These are phyloP conservation scores for Fusarium phyllophilum DNA, from an alignment of 2,329 filamentous ascomycete species.

Conservation along the genomic window DNA sequence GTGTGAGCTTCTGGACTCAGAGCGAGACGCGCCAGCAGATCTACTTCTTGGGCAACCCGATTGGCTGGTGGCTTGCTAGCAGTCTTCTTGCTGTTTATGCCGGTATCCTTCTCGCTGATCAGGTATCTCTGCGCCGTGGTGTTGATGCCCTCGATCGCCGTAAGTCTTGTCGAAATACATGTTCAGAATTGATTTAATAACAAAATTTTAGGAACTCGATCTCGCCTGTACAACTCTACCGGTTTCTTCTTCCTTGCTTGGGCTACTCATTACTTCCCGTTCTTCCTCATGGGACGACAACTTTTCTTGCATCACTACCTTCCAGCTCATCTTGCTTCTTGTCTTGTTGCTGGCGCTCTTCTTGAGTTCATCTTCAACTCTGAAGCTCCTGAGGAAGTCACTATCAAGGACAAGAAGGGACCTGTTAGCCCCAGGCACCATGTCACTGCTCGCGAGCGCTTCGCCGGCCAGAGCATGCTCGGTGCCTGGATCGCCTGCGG, in stretches of 20 bases:
- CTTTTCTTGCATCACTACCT: constrained; percentile 98
- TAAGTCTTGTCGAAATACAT: constrained; percentile 62
- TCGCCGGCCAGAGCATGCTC: constrained; percentile 80
- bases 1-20: constrained; percentile 99
- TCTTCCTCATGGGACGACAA: constrained; percentile 98
- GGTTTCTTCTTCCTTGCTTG: constrained; percentile 99
- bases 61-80: constrained; percentile 97
- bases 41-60: constrained; percentile 96
- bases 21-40: constrained; percentile 95
- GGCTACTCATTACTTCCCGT: constrained; percentile 97
- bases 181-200: constrained; percentile 43
- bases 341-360: constrained; percentile 88
- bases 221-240: constrained; percentile 96
- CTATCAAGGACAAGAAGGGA: constrained; percentile 59
- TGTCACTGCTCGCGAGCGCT: constrained; percentile 82
- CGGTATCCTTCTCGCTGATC: constrained; percentile 91
- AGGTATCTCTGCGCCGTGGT: constrained; percentile 90
- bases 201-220: constrained; percentile 75
- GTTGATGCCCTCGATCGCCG: constrained; percentile 92
- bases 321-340: constrained; percentile 90
- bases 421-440: constrained; percentile 63
- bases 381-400: constrained; percentile 74
- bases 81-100: constrained; percentile 92
- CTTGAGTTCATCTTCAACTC: constrained; percentile 97
- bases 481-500: constrained; percentile 81